Base-by-base conservation (phyloP, 2,329 filamentous ascomycete genomes). In the Xylaria sp. region DNA sequence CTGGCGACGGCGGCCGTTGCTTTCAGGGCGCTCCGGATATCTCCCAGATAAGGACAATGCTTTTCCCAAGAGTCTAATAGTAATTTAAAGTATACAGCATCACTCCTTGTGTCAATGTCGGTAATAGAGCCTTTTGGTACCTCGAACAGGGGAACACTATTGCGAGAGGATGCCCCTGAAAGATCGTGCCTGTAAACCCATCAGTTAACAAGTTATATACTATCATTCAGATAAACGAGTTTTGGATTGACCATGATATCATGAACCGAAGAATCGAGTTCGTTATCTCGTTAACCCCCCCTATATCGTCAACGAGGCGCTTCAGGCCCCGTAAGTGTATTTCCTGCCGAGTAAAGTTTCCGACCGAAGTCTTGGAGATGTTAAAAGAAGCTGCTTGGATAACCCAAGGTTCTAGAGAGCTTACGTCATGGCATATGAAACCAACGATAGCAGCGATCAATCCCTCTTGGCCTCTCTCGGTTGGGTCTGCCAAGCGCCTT, bases 251-350 rank as follows among this genome's bases (percentile, higher is more conserved):
- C 71, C 71, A 73, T 37, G 67, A 70, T 62, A 73, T 71, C 58
- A 72, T 70, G 5, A 72, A 35, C 13, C 66, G 63, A 11, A 73
- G 35, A 19, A 69, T 58, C 1, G 70, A 69, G 23, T 64, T 68
- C 8, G 37, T 65, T 25, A 72, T 61, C 8, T 66, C 41, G 15
- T 68, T 56, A 17, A 73, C 46, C 1, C 71, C 71, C 4, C 71
- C 71, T 44, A 58, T 69, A 9, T 62, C 64, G 10, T 70, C 63
- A 10, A 72, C 48, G 15, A 73, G 58, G 2, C 62, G 66, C 51
- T 72, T 66, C 9, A 73, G 60, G 4, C 70, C 70, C n/a, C 67
- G 64, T 33, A 72, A 51, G 38, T 72, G 70, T 19, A 71, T 63
- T 29, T 47, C 49, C 37, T 66, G 67, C n/a, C 69, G 69, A 8